These are phyloP conservation scores for Candida boidinii DNA, from an alignment of 805 yeast genomes.

Conservation along the genomic window DNA sequence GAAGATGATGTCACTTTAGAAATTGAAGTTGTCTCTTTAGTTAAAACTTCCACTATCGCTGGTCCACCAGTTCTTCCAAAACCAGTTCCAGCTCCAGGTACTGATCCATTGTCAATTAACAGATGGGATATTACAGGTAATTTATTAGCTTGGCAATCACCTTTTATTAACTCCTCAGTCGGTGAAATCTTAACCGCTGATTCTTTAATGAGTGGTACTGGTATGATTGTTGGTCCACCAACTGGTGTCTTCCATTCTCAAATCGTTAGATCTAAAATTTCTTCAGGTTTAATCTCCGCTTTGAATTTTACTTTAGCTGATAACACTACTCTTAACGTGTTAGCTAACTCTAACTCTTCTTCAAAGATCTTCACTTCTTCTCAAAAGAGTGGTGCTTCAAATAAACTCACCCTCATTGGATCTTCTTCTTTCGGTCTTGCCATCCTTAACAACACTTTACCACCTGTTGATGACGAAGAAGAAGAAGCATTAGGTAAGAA, in stretches of 20 bases:
- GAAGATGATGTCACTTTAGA: constrained; percentile 14
- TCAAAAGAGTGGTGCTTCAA: constrained; percentile 8
- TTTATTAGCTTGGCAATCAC: constrained; percentile 20
- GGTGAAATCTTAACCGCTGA: constrained; percentile 13
- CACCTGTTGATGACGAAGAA: too few relatives aligned
- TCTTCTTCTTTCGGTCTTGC: constrained; percentile 2
- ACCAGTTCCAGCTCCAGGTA: constrained; percentile 15
- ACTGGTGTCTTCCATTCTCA: constrained; percentile 15
- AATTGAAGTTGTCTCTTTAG: constrained; percentile 21
- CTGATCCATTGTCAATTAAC: not conserved
- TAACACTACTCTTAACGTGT: constrained; percentile 13
- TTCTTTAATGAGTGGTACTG: constrained; percentile 14
- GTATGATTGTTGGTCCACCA: constrained; percentile 18
- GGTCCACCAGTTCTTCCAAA: constrained; percentile 11
- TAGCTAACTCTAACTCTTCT: constrained; percentile 11
- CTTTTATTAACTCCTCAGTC: constrained; percentile 7
- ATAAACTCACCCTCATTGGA: constrained; percentile 5
- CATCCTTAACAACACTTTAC: constrained; percentile 3
- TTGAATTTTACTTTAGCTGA: constrained; percentile 21
- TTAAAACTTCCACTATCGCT: constrained; percentile 11
- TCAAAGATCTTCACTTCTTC: constrained; percentile 7
- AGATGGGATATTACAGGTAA: constrained; percentile 23
- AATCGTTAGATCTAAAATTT: constrained; percentile 13
- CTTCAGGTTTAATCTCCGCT: constrained; percentile 11
- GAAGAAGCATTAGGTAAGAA: too few relatives aligned